These are phyloP conservation scores for Alternaria postmessia DNA, from an alignment of 2,329 filamentous ascomycete genomes.

Conservation along the genomic window DNA sequence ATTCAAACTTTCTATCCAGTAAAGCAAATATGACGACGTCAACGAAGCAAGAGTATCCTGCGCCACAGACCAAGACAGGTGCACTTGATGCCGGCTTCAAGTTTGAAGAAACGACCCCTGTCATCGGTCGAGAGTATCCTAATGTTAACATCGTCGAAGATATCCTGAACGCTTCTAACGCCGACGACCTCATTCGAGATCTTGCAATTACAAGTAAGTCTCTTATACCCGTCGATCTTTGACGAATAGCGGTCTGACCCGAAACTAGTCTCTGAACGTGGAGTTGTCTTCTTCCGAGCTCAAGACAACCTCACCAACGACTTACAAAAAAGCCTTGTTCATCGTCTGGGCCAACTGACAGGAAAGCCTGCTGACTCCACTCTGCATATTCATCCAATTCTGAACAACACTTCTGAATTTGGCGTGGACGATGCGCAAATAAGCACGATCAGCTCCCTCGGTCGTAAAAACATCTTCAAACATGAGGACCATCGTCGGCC, in stretches of 20 bases:
- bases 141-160: conserved; percentile 65
- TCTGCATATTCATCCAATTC: neutral
- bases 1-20: neutral
- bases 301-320: neutral
- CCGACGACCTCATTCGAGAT: conserved; percentile 70
- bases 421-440: conserved; percentile 46
- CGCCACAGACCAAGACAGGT: conserved; percentile 22
- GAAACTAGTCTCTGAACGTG: neutral
- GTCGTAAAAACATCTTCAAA: conserved; percentile 39
- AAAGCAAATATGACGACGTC: neutral
- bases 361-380: neutral
- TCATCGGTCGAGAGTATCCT: conserved; percentile 70
- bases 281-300: neutral
- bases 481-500: conserved; percentile 47
- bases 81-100: conserved; percentile 21
- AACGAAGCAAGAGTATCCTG: neutral
- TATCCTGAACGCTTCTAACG: conserved; percentile 68
- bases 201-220: conserved; percentile 58
- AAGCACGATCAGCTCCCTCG: conserved; percentile 46
- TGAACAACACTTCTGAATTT: conserved; percentile 37
- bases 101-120: conserved; percentile 63
- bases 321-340: conserved; percentile 29
- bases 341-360: conserved; percentile 56
- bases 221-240: neutral
- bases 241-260: neutral